Evolutionary conservation across 2,329 filamentous ascomycete species (phyloP).

Genomic region (Paraphoma sp.): DNA sequence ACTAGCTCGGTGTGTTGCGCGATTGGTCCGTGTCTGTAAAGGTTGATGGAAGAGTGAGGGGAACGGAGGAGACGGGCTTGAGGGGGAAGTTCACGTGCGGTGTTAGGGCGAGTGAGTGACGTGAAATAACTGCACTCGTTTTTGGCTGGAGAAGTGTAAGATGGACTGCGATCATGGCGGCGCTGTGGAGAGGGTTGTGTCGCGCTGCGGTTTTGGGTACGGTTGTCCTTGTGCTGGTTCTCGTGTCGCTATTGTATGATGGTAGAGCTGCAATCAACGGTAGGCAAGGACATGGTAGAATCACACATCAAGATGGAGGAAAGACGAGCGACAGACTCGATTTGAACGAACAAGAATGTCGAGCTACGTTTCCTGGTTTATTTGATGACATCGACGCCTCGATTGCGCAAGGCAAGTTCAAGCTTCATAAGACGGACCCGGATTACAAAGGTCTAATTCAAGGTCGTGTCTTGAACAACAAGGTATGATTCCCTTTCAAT

Average conservation of each 20-base stretch:
- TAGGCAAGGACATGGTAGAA: not conserved
- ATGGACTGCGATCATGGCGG: not conserved
- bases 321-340: not conserved
- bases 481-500: conserved; percentile 4
- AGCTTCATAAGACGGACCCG: conserved; percentile 11
- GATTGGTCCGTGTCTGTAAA: not conserved
- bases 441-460: conserved; percentile 27
- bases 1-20: not conserved
- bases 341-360: conserved; percentile 19
- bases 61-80: not conserved
- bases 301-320: not conserved
- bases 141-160: too few species aligned
- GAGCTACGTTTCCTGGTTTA: conserved; percentile 8
- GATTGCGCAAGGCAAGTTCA: conserved; percentile 10
- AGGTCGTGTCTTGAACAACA: conserved; percentile 18
- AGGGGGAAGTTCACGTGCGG: not conserved
- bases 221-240: not conserved
- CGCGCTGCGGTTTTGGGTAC: not conserved
- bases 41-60: not conserved
- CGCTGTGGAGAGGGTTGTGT: not conserved
- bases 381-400: conserved; percentile 6
- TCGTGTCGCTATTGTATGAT: not conserved
- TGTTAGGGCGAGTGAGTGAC: too few species aligned
- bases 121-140: not conserved
- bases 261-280: not conserved